Evolutionary conservation across 1,139 yeast species (phyloP).

Genomic region (Protomyces macrosporus): DNA sequence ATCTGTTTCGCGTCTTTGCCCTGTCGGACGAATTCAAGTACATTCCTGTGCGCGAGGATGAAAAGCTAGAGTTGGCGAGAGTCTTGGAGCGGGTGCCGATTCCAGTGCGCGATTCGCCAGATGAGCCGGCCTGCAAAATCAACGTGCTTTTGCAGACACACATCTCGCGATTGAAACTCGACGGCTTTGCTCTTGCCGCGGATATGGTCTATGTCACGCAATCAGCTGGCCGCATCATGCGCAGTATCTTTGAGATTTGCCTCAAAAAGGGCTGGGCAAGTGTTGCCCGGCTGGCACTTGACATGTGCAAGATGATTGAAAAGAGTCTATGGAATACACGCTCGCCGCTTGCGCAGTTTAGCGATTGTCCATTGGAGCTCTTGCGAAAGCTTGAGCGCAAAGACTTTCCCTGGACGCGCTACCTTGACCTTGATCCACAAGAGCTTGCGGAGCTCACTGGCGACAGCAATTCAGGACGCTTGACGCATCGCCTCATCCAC

Average conservation of each 20-base stretch:
- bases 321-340: constrained; percentile 76
- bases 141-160: constrained; percentile 78
- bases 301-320: constrained; percentile 74
- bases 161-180: constrained; percentile 66
- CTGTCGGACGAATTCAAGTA: constrained; percentile 78
- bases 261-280: constrained; percentile 67
- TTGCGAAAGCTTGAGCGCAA: constrained; percentile 73
- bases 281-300: constrained; percentile 54
- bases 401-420: constrained; percentile 75
- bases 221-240: constrained; percentile 79
- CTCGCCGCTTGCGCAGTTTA: constrained; percentile 82
- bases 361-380: constrained; percentile 60
- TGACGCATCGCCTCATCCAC: constrained; percentile 56
- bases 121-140: constrained; percentile 72
- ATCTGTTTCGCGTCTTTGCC: constrained; percentile 70
- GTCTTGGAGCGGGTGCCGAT: constrained; percentile 73
- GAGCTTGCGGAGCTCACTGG: constrained; percentile 80
- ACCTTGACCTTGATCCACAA: constrained; percentile 62
- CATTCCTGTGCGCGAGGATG: constrained; percentile 83
- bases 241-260: constrained; percentile 81
- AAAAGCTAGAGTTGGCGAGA: constrained; percentile 66
- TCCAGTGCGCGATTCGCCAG: constrained; percentile 69
- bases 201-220: constrained; percentile 93
- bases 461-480: constrained; percentile 60
- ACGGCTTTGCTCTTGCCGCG: constrained; percentile 85